These are phyloP conservation scores for Boletus sp. DNA, from an alignment of 1,284 basidiomycete genomes.

Conservation along the genomic window DNA sequence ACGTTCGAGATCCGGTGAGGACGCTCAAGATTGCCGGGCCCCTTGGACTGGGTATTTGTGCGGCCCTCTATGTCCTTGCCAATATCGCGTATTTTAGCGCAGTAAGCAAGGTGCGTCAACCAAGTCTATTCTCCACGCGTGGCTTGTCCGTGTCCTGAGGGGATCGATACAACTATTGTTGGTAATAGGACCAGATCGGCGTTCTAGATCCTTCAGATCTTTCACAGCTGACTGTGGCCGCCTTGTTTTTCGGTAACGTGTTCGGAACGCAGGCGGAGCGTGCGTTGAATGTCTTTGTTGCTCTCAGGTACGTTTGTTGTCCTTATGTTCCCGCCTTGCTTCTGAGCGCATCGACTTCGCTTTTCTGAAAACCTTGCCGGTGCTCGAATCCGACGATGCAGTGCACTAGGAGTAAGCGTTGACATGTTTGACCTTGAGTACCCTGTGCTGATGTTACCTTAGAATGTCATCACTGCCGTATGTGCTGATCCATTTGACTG, in stretches of 20 bases:
- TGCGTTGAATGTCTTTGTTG: constrained; percentile 52
- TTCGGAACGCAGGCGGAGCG: constrained; percentile 48
- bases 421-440: background rate
- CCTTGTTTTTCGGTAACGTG: constrained; percentile 54
- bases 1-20: constrained; percentile 50
- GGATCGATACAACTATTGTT: background rate
- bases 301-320: constrained; percentile 40
- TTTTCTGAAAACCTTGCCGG: background rate
- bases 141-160: background rate
- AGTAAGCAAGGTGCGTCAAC: constrained; percentile 18
- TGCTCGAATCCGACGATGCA: background rate
- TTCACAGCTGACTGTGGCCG: constrained; percentile 43
- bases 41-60: constrained; percentile 47
- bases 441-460: constrained; percentile 3
- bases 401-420: constrained; percentile 30
- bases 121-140: too few species aligned
- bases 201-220: constrained; percentile 30
- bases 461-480: constrained; percentile 39
- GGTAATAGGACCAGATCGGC: constrained; percentile 41
- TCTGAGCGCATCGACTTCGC: background rate
- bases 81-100: constrained; percentile 55
- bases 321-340: background rate
- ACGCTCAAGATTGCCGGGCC: constrained; percentile 57
- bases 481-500: background rate
- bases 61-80: constrained; percentile 48